phyloP scores from a whole-genome alignment of 805 yeast species.

The Suhomyces sp. region DNA sequence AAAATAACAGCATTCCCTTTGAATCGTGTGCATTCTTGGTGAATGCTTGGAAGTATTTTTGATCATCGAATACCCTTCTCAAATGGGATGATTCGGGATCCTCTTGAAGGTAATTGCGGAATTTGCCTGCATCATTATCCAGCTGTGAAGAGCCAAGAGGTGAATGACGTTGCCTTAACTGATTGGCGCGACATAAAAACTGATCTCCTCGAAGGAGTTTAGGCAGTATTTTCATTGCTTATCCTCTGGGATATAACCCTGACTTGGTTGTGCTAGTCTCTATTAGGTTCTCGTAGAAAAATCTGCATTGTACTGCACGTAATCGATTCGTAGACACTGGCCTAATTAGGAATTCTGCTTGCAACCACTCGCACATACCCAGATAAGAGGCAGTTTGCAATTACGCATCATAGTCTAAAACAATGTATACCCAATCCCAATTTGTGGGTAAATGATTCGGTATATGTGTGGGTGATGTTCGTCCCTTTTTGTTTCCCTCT shows the following conservation, averaged over 20 bases:
- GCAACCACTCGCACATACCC: neutral
- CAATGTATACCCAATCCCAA: no score
- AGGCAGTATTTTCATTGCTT: slow-evolving; percentile 3
- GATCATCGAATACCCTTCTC: slow-evolving; percentile 60
- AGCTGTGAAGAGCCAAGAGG: neutral
- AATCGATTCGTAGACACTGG: no score
- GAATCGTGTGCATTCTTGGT: slow-evolving; percentile 28
- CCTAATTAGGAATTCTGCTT: neutral
- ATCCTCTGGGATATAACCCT: no score
- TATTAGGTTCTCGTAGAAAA: neutral
- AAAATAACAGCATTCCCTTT: slow-evolving; percentile 9
- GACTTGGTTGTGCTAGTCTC: neutral
- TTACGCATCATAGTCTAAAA: no score
- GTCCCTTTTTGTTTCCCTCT: no score
- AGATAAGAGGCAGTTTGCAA: no score
- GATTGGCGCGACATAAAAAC: slow-evolving; percentile 3
- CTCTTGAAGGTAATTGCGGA: slow-evolving; percentile 2
- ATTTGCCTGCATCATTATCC: neutral
- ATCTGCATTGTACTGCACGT: neutral
- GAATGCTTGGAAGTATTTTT: slow-evolving; percentile 53
- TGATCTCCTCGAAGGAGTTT: slow-evolving; percentile 5
- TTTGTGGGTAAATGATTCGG: no score
- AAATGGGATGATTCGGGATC: slow-evolving; percentile 21
- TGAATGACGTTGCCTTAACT: slow-evolving; percentile 1
- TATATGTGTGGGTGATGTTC: no score